Evolutionary conservation across 352 stramenopile genomes (phyloP), one percentile per base, ranked within the genome.

Genomic region (Phytophthora colocasiae): DNA sequence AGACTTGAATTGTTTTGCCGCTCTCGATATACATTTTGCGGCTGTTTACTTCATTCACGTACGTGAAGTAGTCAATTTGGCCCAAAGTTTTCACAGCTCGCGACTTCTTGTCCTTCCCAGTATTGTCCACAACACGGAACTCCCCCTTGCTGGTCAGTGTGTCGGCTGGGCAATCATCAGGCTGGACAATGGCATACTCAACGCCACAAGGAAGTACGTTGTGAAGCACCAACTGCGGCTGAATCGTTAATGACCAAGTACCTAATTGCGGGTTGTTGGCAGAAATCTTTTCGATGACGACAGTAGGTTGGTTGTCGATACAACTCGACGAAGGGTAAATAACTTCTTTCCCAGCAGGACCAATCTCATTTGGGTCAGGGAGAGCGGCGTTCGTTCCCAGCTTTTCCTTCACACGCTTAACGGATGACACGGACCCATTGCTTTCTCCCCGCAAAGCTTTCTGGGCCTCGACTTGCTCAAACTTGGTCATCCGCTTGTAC

Each of bases 171-270:
- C 87, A 95, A 67, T 96, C 89, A 27, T 63, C 43, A 2, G 80
- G 43, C 51, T 96, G 89, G 4, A 96, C 89, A 60, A 96, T 91
- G 4, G 72, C 79, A 61, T 95, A 96, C 56, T 96, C 89, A 38
- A 96, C 62, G 41, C 77, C 87, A 27, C 87, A 95, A 12, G 89
- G 89, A 43, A 96, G 69, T 38, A 95, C 78, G 40, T 96, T 96
- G 55, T 92, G 75, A 24, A 96, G 63, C 31, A 92, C 67, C 26
- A 96, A 48, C 62, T 96, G 89, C 15, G 89, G 87, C 56, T 91
- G 80, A 60, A 96, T 90, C 10, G 89, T 87, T 32, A 96, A 69
- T 32, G 76, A 88, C 87, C 87, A 96, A 7, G 66, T 83, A 19
- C 87, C 81, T 22, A 93, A 57, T 10, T 70, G 58, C 1, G 69